Conservation (phyloP, 1,284 basidiomycete genomes). For the Moniliella sp. region DNA sequence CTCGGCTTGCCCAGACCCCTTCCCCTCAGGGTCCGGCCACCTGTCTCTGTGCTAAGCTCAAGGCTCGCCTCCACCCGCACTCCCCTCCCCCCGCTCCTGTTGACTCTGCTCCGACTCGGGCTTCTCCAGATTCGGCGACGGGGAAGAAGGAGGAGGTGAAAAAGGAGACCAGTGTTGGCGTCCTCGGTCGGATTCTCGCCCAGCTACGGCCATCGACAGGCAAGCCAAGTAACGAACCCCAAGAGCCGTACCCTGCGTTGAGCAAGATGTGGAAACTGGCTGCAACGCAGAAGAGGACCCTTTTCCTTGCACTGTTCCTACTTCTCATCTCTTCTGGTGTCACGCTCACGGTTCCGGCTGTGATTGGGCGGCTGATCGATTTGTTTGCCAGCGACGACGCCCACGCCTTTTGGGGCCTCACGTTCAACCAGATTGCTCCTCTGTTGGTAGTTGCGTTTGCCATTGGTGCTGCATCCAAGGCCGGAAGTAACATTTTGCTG, state of each 20-base stretch:
- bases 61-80: no score
- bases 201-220: no score
- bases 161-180: no score
- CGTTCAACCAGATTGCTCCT: constrained; percentile 57
- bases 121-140: no score
- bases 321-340: constrained; percentile 40
- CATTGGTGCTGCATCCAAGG: constrained; percentile 65
- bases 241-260: constrained; percentile 20
- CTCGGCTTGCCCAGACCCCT: no score
- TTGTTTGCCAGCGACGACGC: constrained; percentile 18
- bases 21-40: no score
- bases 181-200: no score
- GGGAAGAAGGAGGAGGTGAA: no score
- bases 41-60: no score
- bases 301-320: constrained; percentile 18
- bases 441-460: constrained; percentile 61
- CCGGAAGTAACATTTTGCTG: constrained; percentile 69
- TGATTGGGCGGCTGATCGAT: constrained; percentile 31
- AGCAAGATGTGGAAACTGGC: constrained; percentile 22
- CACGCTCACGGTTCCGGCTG: constrained; percentile 42
- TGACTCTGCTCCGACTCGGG: no score
- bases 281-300: constrained; percentile 16
- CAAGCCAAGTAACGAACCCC: constrained; percentile 4
- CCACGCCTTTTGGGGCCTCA: constrained; percentile 37
- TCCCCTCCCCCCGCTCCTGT: no score